Evolutionary conservation across 495 filamentous ascomycete genomes (phyloP).

Genomic region (Hypoxylon rickii): DNA sequence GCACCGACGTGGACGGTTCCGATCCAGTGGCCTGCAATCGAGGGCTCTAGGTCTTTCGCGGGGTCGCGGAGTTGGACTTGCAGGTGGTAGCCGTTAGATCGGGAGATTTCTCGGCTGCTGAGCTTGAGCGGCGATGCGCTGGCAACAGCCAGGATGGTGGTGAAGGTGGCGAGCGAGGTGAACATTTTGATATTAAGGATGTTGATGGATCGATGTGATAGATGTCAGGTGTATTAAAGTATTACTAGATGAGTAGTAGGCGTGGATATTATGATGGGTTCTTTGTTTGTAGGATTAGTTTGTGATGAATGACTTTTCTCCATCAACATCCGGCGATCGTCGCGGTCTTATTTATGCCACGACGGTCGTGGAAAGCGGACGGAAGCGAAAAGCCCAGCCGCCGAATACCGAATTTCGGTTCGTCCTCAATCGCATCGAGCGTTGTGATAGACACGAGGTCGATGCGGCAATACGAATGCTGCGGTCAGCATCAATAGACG

Average conservation of each 20-base stretch:
- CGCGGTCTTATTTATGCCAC: slow-evolving; percentile 5
- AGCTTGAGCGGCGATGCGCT: slow-evolving; percentile 11
- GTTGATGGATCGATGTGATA: not conserved
- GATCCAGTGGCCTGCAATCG: slow-evolving; percentile 27
- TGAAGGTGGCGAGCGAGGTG: slow-evolving; percentile 10
- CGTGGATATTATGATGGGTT: not conserved
- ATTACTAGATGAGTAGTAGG: not conserved
- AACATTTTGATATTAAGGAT: slow-evolving; percentile 15
- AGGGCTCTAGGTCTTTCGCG: slow-evolving; percentile 31
- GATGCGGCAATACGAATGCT: slow-evolving; percentile 16
- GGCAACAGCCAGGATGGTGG: slow-evolving; percentile 14
- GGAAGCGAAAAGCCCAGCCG: not conserved
- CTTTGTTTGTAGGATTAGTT: not conserved
- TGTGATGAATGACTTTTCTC: slow-evolving; percentile 1
- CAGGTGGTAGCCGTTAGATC: slow-evolving; percentile 20
- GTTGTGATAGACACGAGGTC: slow-evolving; percentile 16
- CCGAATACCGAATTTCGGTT: not conserved
- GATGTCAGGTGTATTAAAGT: slow-evolving; percentile 1
- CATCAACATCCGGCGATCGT: not conserved
- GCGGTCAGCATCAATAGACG: not conserved
- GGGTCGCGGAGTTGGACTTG: slow-evolving; percentile 28
- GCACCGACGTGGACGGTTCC: slow-evolving; percentile 28
- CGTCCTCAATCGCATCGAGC: not conserved
- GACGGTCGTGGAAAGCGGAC: not conserved
- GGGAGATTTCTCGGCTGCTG: slow-evolving; percentile 4